Conservation (phyloP, 106 monocot genomes). For the Acorus calamus region DNA sequence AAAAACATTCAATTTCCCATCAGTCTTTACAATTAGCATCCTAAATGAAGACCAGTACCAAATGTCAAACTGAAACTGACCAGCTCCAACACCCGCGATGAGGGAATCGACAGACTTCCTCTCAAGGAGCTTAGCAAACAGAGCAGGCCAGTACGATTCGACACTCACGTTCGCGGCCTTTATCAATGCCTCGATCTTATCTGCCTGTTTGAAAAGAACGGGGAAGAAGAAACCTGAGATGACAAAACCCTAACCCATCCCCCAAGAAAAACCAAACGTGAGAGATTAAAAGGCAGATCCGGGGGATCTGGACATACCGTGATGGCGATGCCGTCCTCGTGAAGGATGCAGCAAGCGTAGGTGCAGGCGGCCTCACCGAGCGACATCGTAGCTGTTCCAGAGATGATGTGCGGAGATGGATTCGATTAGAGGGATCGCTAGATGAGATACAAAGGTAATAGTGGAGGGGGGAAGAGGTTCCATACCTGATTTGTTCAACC, state of each 20-base stretch:
- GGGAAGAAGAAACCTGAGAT: no score
- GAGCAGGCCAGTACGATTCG: conserved; percentile 56
- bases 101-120: conserved; percentile 56
- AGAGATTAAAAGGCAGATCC: not conserved
- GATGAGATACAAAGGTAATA: no score
- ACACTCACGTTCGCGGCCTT: conserved; percentile 47
- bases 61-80: conserved; percentile 7
- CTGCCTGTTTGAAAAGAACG: conserved; percentile 18
- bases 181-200: conserved; percentile 47
- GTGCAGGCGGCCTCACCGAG: conserved; percentile 41
- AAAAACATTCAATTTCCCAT: not conserved
- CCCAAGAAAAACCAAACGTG: not conserved
- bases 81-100: conserved; percentile 49
- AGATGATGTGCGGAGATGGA: no score
- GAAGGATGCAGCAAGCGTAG: conserved; percentile 53
- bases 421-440: no score
- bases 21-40: no score
- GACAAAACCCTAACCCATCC: no score
- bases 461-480: no score
- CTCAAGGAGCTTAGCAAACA: conserved; percentile 66
- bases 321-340: conserved; percentile 57
- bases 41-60: not conserved
- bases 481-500: no score
- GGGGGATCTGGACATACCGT: conserved; percentile 19
- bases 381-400: no score